Base-by-base conservation (phyloP, 139 green algal species). In the Chlamydomonas sp. region DNA sequence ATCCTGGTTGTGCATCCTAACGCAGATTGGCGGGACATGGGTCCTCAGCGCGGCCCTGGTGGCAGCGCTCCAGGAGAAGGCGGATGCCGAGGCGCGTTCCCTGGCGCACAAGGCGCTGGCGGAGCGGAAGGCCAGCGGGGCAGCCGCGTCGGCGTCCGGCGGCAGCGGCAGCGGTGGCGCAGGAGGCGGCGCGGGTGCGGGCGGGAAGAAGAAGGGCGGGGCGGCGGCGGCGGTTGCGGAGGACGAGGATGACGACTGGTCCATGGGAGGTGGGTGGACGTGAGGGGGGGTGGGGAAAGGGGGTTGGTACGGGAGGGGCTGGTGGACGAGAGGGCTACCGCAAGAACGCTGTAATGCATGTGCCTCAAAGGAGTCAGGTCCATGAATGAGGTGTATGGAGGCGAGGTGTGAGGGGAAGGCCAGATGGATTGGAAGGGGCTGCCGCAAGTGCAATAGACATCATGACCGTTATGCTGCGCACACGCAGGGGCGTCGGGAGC, bases 391-490 rank as follows among this genome's bases (percentile, higher is more conserved):
- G 57, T 61, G 14, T 63, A 86, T 5, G 60, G 60, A 77, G 82
- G 80, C 63, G 20, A 69, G 60, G 49, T 69, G 3, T 18, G 91
- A 77, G 58, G 80, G 4, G 91, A 94, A 73, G 89, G 89, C 31
- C 90, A 96, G 7, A 91, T 94, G 16, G 94, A 96, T 72, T 94
- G 91, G 91, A 89, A 79, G 63, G 87, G 78, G 82, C 84, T 86
- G 18, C 20, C 71, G 18, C 18, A 18, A 12, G 64, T 12, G 12
- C 64, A 69, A 69, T 10, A 10, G 9, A 12, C 64, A 12, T 69
- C 64, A 17, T 69, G 64, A 69, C 64, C 10, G 64, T 12, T 12
- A 17, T 69, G 64, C 12, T 69, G 64, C 10, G 64, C 64, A 10
- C 31, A 49, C 31, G 31, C 31, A 49, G 31, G 31, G 31, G 31